Base-by-base conservation (phyloP, 1,139 yeast genomes). In the Pichia sp. region DNA sequence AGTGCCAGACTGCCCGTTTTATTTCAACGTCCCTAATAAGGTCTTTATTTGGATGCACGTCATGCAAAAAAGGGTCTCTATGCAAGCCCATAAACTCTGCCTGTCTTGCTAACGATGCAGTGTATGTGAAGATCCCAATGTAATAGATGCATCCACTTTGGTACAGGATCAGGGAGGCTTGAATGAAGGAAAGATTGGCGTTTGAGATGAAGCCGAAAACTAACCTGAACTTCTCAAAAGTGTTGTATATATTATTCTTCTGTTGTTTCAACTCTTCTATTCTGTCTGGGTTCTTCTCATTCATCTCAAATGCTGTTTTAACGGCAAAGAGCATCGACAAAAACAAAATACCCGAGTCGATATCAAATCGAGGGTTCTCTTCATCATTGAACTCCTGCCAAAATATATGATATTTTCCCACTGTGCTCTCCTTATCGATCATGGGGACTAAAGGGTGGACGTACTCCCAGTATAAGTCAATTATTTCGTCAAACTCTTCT, bases 41-140 rank as follows among this genome's bases (percentile, higher is more conserved):
- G 12, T 42, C 51, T 34, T 51, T 53, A 14, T 51, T 47, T 6
- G 60, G 56, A 41, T 48, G 46, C n/a, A 56, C 56, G 41, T 59
- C 54, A 54, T 59, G 61, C 14, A 59, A 17, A 4, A 58, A 10
- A 7, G 62, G 60, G 43, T 60, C 62, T 52, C 61, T 52, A 53
- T 57, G 62, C 10, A 60, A 36, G 1, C 62, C 61, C 60, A 60
- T 58, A 20, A 46, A 58, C 46, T 58, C 62, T 0, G 62, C 61
- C 24, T 56, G 57, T 31, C 62, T 55, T 4, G 61, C 44, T 12
- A 60, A 36, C 10, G 52, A 53, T 4, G 61, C 58, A 5, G 61
- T 58, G 16, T 50, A 54, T 4, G 62, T 49, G 46, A 58, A 58
- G 17, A 58, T 42, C 1, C 59, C 61, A 14, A 58, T 38, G 52